Percentiles rank a stretch among this genome's conserved stretches.
Evolutionary conservation across 2,329 filamentous ascomycete genomes (phyloP).

Genomic region (Diaporthe helianthi): DNA sequence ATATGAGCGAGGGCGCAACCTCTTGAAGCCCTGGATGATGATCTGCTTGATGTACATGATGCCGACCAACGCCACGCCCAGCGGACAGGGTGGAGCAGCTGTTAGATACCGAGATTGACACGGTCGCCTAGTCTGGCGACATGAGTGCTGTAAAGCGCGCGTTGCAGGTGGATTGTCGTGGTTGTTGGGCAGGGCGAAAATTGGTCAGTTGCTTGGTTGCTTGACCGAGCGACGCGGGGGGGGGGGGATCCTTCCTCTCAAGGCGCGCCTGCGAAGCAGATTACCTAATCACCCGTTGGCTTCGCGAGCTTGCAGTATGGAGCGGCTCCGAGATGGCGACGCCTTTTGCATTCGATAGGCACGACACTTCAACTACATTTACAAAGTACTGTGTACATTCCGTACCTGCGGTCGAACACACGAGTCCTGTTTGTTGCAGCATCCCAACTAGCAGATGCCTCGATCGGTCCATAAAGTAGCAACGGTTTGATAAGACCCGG

Average conservation of each 20-base stretch:
- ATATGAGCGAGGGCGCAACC: constrained; percentile 59
- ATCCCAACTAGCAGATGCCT: not conserved
- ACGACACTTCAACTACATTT: not conserved
- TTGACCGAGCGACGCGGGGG: constrained; percentile 28
- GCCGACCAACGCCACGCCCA: constrained; percentile 42
- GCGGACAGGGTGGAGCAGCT: constrained; percentile 34
- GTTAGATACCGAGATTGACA: constrained; percentile 7
- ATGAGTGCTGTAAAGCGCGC: constrained; percentile 1
- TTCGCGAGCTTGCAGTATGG: not conserved
- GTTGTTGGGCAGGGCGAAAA: constrained; percentile 9
- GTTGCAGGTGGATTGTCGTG: not conserved
- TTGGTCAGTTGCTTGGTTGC: constrained; percentile 17
- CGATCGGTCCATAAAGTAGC: not conserved
- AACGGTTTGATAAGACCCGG: not conserved
- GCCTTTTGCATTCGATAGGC: not conserved
- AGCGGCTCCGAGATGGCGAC: not conserved
- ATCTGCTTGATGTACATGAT: constrained; percentile 99
- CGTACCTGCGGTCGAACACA: not conserved
- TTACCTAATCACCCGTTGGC: not conserved
- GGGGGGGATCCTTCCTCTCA: not conserved
- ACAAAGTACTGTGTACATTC: too few relatives aligned
- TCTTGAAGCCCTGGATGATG: constrained; percentile 99
- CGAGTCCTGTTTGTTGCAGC: not conserved
- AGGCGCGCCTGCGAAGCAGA: not conserved
- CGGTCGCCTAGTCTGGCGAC: constrained; percentile 17